A percentile compares a stretch with the other conserved stretches of the same genome.
These are phyloP conservation scores for Ceratocystis colombiana DNA, from an alignment of 2,329 filamentous ascomycete species.

Conservation along the genomic window DNA sequence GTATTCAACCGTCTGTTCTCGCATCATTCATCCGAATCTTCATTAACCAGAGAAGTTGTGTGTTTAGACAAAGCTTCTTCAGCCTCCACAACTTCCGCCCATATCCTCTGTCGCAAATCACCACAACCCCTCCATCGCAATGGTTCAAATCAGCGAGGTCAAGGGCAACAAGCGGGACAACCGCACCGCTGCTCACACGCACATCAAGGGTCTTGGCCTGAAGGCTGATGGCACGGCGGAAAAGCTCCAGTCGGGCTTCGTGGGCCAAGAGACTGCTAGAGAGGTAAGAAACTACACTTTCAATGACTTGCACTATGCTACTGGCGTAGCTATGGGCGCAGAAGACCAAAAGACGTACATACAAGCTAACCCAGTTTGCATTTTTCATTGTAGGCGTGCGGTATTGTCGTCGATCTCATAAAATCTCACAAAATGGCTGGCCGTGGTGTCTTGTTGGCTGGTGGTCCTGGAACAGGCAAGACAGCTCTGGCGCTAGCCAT, in stretches of 20 bases:
- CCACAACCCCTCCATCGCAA: constrained; percentile 32
- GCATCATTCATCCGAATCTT: too few relatives aligned
- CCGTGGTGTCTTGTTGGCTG: constrained; percentile 81
- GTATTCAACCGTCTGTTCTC: background rate
- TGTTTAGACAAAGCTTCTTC: background rate
- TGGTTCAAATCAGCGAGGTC: constrained; percentile 89
- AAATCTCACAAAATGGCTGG: constrained; percentile 96
- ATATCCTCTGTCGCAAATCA: background rate
- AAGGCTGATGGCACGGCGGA: constrained; percentile 79
- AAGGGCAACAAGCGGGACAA: constrained; percentile 92
- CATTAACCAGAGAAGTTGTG: background rate
- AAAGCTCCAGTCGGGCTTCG: constrained; percentile 68
- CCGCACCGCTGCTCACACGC: constrained; percentile 90
- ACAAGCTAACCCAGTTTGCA: constrained; percentile 2
- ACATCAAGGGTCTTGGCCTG: constrained; percentile 91
- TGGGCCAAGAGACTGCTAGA: constrained; percentile 77
- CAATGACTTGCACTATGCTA: background rate
- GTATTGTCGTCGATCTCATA: constrained; percentile 91
- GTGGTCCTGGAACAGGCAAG: constrained; percentile 93
- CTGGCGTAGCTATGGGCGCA: background rate
- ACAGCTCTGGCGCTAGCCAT: constrained; percentile 91
- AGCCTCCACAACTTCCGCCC: background rate
- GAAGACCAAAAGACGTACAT: too few relatives aligned
- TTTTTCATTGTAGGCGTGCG: constrained; percentile 58
- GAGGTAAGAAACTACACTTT: constrained; percentile 50